A percentile compares a stretch with the other conserved stretches of the same genome.
Conservation (phyloP, 2,329 filamentous ascomycete genomes). For the Ascochyta lentis region DNA sequence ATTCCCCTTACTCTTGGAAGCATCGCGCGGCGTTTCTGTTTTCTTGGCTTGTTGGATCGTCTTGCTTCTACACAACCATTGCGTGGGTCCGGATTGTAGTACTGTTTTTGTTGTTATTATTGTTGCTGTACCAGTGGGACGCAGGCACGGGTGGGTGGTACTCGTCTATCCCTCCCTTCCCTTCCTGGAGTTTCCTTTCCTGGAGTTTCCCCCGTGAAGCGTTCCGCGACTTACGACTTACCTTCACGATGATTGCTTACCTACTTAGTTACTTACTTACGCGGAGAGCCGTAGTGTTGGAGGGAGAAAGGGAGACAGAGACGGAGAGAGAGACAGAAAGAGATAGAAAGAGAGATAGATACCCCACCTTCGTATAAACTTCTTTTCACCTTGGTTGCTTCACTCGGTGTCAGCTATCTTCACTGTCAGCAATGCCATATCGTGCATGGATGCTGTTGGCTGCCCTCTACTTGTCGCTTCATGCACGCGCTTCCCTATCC, state of each 20-base stretch:
- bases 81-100: not conserved
- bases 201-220: not conserved
- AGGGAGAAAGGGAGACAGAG: not conserved
- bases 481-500: not conserved
- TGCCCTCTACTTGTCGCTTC: not conserved
- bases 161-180: not conserved
- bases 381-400: too few species aligned
- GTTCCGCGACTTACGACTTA: not conserved
- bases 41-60: not conserved
- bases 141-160: not conserved
- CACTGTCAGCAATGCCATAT: not conserved
- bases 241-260: not conserved
- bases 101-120: too few species aligned
- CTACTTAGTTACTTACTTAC: not conserved
- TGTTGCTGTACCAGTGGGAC: not conserved
- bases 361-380: slow-evolving; percentile 10
- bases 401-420: not conserved
- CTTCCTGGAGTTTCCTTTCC: not conserved
- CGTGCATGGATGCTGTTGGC: slow-evolving; percentile 10
- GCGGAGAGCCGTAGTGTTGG: not conserved
- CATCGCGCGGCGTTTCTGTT: slow-evolving; percentile 21
- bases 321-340: not conserved
- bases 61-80: not conserved
- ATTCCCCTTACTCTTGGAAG: not conserved
- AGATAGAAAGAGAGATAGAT: slow-evolving; percentile 16